Evolutionary conservation across 2,329 filamentous ascomycete species (phyloP).

Genomic region (Hansfordia pulvinata): DNA sequence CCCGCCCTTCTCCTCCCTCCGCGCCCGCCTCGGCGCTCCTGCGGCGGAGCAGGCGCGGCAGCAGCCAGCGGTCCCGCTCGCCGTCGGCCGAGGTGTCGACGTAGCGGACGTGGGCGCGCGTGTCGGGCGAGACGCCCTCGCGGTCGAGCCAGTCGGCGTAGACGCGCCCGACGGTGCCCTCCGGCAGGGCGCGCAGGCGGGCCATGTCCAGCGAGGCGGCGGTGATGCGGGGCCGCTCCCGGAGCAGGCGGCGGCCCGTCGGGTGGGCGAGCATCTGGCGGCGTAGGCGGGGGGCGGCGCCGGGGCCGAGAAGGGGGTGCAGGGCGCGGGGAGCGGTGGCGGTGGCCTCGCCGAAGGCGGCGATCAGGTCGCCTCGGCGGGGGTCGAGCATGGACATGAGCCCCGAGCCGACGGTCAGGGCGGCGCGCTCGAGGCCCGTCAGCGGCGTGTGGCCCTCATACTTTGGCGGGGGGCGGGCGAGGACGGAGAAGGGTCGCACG

Average conservation of each 20-base stretch:
- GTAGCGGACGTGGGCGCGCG: conserved; percentile 68
- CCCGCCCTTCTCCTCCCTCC: no score
- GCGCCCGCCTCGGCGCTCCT: no score
- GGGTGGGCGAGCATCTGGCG: conserved; percentile 77
- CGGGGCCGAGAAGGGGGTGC: no score
- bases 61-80: no score
- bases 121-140: conserved; percentile 88
- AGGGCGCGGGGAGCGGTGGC: no score
- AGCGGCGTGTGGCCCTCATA: conserved; percentile 91
- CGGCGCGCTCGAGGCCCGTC: conserved; percentile 60
- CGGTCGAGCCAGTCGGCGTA: conserved; percentile 89
- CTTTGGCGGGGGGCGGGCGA: conserved; percentile 73
- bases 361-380: conserved; percentile 80
- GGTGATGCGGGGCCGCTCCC: conserved; percentile 77
- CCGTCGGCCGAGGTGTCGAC: no score
- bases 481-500: conserved; percentile 54
- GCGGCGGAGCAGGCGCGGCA: no score
- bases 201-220: conserved; percentile 56
- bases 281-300: conserved; percentile 86
- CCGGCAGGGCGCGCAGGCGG: conserved; percentile 57
- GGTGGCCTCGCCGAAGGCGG: conserved; percentile 85
- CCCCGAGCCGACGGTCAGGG: conserved; percentile 53
- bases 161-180: conserved; percentile 62
- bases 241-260: conserved; percentile 82
- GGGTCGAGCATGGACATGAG: conserved; percentile 58